Base-by-base conservation (phyloP, 805 yeast species). In the Metschnikowia bowlesiae region DNA sequence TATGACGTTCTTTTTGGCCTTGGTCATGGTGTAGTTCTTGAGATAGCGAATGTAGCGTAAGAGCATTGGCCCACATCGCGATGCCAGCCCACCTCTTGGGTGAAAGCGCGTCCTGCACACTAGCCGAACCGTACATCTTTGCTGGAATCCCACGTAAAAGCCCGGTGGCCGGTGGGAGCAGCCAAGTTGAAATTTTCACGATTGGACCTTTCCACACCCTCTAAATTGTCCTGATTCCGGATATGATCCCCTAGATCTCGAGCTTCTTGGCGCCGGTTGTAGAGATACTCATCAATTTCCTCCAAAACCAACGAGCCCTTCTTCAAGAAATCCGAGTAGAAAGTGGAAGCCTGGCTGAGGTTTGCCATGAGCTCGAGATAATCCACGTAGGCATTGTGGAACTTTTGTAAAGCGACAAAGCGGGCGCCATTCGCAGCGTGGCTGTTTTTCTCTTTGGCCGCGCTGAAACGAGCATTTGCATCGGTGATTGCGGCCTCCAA, bases 271-370 rank as follows among this genome's bases (percentile, higher is more conserved):
- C 85, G 69, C 43, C 89, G 66, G 11, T 67, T 61, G 31, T 74
- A 67, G n/a, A 81, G 76, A 62, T 70, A 85, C 13, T 69, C 67
- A 53, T 79, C 81, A 54, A 84, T 75, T 38, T 78, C 81, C 11
- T 66, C 65, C 38, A 77, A 59, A 18, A 83, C 75, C 2, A 58
- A 65, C 30, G 70, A 67, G 6, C 80, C 74, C 47, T 78, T 78
- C 8, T 64, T 64, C 31, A 76, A 67, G 53, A 88, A 79, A 47
- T 83, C 85, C 36, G 74, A 74, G 68, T 91, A 91, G 62, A 90
- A 90, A 48, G 76, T 75, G 0, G 79, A 59, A 0, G 96, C 97
- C 57, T 85, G 87, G 31, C 76, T 76, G 29, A 89, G 63, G 60
- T 87, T 85, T 5, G 74, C 69, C 14, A 76, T 64, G 2, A 88